Percentiles rank a stretch among this genome's conserved stretches.
Evolutionary conservation across 2,329 filamentous ascomycete species (phyloP).

Genomic region (Claviceps sorghi): DNA sequence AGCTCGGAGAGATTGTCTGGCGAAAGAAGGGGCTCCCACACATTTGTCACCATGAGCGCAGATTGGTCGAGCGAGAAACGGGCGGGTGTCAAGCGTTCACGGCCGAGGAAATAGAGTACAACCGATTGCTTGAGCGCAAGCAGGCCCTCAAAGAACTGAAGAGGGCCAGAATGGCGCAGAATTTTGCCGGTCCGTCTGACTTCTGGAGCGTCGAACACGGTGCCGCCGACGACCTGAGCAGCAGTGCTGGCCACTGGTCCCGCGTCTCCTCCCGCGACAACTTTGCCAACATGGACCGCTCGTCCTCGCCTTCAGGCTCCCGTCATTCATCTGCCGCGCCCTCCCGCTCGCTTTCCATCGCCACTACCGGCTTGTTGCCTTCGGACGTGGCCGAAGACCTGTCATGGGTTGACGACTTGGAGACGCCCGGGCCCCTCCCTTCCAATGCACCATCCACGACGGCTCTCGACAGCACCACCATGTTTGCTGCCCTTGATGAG

Average conservation of each 20-base stretch:
- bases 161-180: constrained; percentile 36
- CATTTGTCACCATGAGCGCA: constrained; percentile 70
- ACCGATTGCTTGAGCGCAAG: constrained; percentile 43
- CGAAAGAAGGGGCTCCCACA: constrained; percentile 74
- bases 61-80: constrained; percentile 61
- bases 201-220: constrained; percentile 80
- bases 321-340: constrained; percentile 30
- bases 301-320: constrained; percentile 24
- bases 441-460: constrained; percentile 37
- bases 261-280: constrained; percentile 29
- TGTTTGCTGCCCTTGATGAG: constrained; percentile 57
- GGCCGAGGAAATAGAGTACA: constrained; percentile 45
- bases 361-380: constrained; percentile 20
- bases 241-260: constrained; percentile 24
- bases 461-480: constrained; percentile 61
- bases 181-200: constrained; percentile 40
- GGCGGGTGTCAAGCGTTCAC: constrained; percentile 43
- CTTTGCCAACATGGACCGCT: constrained; percentile 21
- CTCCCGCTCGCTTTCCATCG: constrained; percentile 32
- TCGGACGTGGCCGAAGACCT: constrained; percentile 21
- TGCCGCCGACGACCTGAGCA: constrained; percentile 37
- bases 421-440: constrained; percentile 36
- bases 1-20: constrained; percentile 89
- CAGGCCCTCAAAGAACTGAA: constrained; percentile 43
- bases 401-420: constrained; percentile 35